Evolutionary conservation across 2,329 filamentous ascomycete genomes (phyloP), one percentile per base, ranked within the genome.

Genomic region (Coleophoma cylindrospora): DNA sequence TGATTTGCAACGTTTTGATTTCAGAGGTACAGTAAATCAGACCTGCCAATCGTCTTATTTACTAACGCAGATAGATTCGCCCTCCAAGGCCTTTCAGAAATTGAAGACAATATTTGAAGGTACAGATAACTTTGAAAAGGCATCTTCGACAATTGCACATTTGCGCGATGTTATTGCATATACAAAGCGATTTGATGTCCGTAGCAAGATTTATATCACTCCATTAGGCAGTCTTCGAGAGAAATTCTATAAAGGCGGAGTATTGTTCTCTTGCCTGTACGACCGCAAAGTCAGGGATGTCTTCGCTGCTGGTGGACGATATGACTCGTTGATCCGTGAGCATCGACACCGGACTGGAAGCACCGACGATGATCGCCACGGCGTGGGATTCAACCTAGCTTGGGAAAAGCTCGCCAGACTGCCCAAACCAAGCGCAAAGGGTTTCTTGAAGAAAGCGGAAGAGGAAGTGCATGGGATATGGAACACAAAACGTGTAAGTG

Each of bases 241-340:
- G 64, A 87, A 86, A 50, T 96, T 97, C 65, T 99, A 94, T 67
- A 75, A 81, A 15, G 87, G 87, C 1, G 91, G 91, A 8, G 75
- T 97, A 27, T 74, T 97, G 40, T 97, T 99, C 65, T 89, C 95
- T 54, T 96, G 91, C 61, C 72, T 96, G 2, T 90, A 91, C 56
- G 92, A 97, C 65, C 84, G 81, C 54, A 95, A 90, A 65, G 80
- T 86, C 54, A 84, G 81, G 59, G 87, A 94, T 58, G 89, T 97
- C 0, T 90, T 97, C 62, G 94, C 92, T 6, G 94, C 91, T 33
- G 94, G 95, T 46, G 94, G 94, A 2, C 83, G 94, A 45, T 99
- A 99, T 65, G 95, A 99, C 65, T 83, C 83, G 44, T 73, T 99
- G 17, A 92, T 99, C 56, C 84, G 84, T 64, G 88, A 95, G 53